Evolutionary conservation across 768 basidiomycete genomes (phyloP).

Genomic region (Lactarius quietus): DNA sequence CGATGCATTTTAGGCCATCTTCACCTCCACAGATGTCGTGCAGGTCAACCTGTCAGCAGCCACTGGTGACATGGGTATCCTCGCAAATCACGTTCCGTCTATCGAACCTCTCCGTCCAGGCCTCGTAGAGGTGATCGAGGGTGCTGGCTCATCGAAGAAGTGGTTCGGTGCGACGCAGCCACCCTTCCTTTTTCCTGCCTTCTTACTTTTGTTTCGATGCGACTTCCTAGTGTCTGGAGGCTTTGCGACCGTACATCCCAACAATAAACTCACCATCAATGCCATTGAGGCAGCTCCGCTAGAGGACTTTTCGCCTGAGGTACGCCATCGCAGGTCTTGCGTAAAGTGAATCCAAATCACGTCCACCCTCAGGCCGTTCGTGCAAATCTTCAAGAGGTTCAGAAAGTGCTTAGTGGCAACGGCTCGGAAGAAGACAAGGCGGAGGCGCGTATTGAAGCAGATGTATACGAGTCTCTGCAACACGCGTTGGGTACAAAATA

Average conservation of each 20-base stretch:
- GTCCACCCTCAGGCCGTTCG: slow-evolving; percentile 68
- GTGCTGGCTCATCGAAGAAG: slow-evolving; percentile 75
- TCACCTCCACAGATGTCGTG: slow-evolving; percentile 84
- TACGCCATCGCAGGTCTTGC: slow-evolving; percentile 36
- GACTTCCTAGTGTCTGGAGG: slow-evolving; percentile 76
- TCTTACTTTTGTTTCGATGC: not conserved
- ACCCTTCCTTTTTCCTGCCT: not conserved
- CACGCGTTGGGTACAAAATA: slow-evolving; percentile 64
- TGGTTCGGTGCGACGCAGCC: slow-evolving; percentile 79
- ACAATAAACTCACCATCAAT: slow-evolving; percentile 96
- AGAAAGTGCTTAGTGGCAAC: slow-evolving; percentile 72
- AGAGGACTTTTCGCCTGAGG: slow-evolving; percentile 88
- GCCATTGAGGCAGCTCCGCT: slow-evolving; percentile 94
- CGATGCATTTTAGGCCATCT: slow-evolving; percentile 64
- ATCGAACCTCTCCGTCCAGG: slow-evolving; percentile 94
- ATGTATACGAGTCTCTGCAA: slow-evolving; percentile 95
- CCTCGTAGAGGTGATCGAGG: slow-evolving; percentile 91
- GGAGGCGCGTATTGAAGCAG: slow-evolving; percentile 91
- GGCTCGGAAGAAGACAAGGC: slow-evolving; percentile 92
- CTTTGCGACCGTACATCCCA: slow-evolving; percentile 96
- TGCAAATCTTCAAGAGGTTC: slow-evolving; percentile 82
- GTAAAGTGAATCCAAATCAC: not conserved
- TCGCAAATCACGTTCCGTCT: slow-evolving; percentile 98
- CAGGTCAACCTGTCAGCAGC: slow-evolving; percentile 95
- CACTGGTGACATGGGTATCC: slow-evolving; percentile 98